Evolutionary conservation across 306 rosid species (phyloP), one percentile per base, ranked within the genome.

Genomic region (Morella rubra): DNA sequence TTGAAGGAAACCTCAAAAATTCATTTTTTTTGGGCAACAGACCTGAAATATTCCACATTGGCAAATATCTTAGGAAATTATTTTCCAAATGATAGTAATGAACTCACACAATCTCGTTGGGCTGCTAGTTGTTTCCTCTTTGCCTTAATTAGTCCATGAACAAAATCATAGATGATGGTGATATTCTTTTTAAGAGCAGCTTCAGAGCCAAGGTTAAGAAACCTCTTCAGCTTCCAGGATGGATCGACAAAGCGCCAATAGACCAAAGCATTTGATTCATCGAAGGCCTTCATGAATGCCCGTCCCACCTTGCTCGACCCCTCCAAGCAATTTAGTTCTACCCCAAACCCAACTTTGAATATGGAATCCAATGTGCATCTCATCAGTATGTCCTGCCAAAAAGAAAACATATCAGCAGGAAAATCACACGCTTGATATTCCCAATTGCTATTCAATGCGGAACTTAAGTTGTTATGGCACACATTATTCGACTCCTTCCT

Each of bases 331-430:
- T 90, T 85, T 82, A 90, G 71, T n/a, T 93, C 94, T n/a, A 88
- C 85, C 71, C 98, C 98, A 76, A 93, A 93, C 65, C 94, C 96
- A 75, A 93, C 98, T 84, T 90, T 85, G 91, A 90, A 87, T 77
- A 90, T 93, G 20, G 98, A 89, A 50, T 93, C 94, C 82, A 93
- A 72, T 41, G 94, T 75, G 82, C 85, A 80, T 76, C 90, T 81
- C 94, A 90, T 93, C 45, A 87, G 78, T 19, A 87, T 32, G 59
- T 90, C 93, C 97, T 93, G 53, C 24, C 54, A 4, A 73, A 22
- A 19, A 62, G 49, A 74, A 58, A 49, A 12, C 1, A 76, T 4
- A 52, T 37, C 3, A 22, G 5, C 12, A 27, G 32, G 32, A 27
- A 27, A 27, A 27, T 27, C 32, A 27, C 2, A 27, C 32, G 32